Evolutionary conservation across 1,284 basidiomycete species (phyloP), one percentile per base, ranked within the genome.

Genomic region (Rhodotorula sp.): DNA sequence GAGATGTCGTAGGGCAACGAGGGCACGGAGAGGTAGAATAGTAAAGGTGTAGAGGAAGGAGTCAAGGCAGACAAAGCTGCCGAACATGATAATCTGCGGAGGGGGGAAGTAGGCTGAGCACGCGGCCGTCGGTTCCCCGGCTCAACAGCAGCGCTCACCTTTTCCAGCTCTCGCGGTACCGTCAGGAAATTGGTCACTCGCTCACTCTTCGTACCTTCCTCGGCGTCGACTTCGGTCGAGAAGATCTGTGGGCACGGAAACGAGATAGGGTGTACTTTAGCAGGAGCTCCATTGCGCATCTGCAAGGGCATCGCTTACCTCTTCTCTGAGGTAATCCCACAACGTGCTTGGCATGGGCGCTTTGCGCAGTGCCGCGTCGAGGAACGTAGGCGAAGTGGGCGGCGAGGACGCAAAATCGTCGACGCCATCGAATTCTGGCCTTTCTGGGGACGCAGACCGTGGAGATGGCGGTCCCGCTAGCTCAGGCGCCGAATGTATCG

Each of bases 41-140:
- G 96, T 99, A 82, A 99, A 97, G 10, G 93, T 95, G 82, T 99
- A 96, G 6, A 99, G 86, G 82, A 98, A 98, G 5, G 94, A 94
- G 81, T 99, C 96, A 61, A 99, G 85, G 80, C 96, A 99, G 55
- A 99, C 86, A 48, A 96, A 83, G 76, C 93, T 91, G 18, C 96
- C 96, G 79, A 99, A 96, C 46, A 89, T 83, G 61, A 97, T 90
- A 60, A 95, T 91, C 92, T 95, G 75, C 6, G 20, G 49, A 24
- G 24, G n/a, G 18, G 17, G 29, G 53, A 29, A 10, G 24, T 26
- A 54, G n/a, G 8, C 26, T n/a, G 53, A 15, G 12, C 15, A 42
- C 10, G 37, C 1, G 37, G 37, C 10, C 10, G 10, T 42, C 37
- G 37, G 26, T 12, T 20, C 45, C 6, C 30, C 7, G 26, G 20